Conservation (phyloP, 345 rosid species). For the Melastoma malabathricum region DNA sequence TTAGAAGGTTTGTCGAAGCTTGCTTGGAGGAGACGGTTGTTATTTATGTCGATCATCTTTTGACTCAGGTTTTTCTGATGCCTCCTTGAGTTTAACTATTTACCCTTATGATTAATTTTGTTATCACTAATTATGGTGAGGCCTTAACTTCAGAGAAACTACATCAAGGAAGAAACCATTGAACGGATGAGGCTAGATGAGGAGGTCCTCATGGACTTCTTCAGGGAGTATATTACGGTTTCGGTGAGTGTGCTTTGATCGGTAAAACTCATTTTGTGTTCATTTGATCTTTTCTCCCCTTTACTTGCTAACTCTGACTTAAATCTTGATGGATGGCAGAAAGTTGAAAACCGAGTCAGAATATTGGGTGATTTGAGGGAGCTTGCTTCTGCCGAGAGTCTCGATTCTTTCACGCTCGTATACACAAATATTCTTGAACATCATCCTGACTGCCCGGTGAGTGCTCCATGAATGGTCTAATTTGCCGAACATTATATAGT, state of each 20-base stretch:
- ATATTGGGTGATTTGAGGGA: slow-evolving; percentile 88
- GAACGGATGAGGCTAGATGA: slow-evolving; percentile 95
- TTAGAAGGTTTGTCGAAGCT: slow-evolving; percentile 91
- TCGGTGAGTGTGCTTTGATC: slow-evolving; percentile 39
- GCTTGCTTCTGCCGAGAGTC: slow-evolving; percentile 96
- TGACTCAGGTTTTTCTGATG: slow-evolving; percentile 52
- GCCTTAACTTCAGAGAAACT: slow-evolving; percentile 44
- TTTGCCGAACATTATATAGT: slow-evolving; percentile 1
- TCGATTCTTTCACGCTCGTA: slow-evolving; percentile 85
- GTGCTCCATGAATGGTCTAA: background rate
- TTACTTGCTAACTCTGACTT: slow-evolving; percentile 4
- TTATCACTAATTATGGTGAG: background rate
- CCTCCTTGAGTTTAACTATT: background rate
- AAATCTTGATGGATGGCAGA: slow-evolving; percentile 24
- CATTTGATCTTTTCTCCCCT: background rate
- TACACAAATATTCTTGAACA: slow-evolving; percentile 92
- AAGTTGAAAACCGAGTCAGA: slow-evolving; percentile 87
- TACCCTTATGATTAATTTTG: slow-evolving; percentile 1
- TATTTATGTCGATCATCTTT: slow-evolving; percentile 79
- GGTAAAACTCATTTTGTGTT: background rate
- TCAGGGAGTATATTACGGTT: slow-evolving; percentile 83
- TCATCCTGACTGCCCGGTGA: slow-evolving; percentile 98
- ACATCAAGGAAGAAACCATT: slow-evolving; percentile 92
- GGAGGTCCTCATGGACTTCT: slow-evolving; percentile 91
- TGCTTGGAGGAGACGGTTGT: slow-evolving; percentile 86